These are phyloP conservation scores for Candolleomyces efflorescens DNA, from an alignment of 768 basidiomycete species.

Conservation along the genomic window DNA sequence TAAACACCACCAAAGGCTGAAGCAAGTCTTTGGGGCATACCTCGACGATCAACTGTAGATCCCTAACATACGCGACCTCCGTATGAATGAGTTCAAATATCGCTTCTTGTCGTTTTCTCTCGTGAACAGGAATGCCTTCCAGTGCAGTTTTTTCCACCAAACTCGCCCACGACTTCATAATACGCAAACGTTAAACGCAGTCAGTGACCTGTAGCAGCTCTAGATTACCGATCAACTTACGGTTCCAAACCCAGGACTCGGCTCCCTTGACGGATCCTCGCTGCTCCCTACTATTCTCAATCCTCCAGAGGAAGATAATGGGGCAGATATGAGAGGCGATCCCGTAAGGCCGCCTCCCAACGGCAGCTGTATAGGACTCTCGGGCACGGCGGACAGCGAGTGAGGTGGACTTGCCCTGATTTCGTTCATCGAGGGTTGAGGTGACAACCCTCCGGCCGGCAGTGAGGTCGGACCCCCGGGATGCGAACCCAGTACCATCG, in stretches of 20 bases:
- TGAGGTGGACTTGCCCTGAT: too few species aligned
- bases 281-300: background rate
- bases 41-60: conserved; percentile 89
- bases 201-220: background rate
- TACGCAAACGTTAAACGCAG: background rate
- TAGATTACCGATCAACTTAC: conserved; percentile 29
- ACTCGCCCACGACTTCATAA: conserved; percentile 82
- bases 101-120: conserved; percentile 90
- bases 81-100: conserved; percentile 95
- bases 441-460: too few species aligned
- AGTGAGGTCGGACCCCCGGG: background rate
- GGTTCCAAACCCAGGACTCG: conserved; percentile 64
- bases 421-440: too few species aligned
- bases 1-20: background rate
- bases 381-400: background rate
- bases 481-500: conserved; percentile 40
- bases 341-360: background rate
- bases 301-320: background rate
- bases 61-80: conserved; percentile 85
- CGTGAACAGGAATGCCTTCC: conserved; percentile 70
- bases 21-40: conserved; percentile 32
- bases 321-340: background rate
- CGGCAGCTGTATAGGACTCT: background rate
- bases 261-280: conserved; percentile 25
- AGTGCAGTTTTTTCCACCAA: conserved; percentile 82